These are phyloP conservation scores for Mallotus nudiflorus DNA, from an alignment of 345 rosid genomes.

Conservation along the genomic window DNA sequence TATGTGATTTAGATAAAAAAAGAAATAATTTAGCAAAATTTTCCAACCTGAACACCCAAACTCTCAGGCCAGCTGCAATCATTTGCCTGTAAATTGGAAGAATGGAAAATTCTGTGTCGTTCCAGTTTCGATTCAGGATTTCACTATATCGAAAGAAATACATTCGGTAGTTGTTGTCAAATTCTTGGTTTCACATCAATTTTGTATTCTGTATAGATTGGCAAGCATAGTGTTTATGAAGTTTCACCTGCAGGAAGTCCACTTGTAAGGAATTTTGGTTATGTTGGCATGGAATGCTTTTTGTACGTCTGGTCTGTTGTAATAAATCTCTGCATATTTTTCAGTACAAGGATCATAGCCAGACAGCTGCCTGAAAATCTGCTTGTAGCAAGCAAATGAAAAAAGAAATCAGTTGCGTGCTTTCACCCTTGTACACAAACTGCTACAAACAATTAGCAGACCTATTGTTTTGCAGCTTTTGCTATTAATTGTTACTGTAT, in stretches of 20 bases:
- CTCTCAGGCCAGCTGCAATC: slow-evolving; percentile 76
- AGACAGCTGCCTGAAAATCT: slow-evolving; percentile 56
- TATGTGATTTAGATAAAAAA: too few relatives aligned
- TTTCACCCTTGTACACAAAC: too few relatives aligned
- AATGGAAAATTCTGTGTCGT: slow-evolving; percentile 74
- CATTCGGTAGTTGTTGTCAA: background rate
- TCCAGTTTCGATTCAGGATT: slow-evolving; percentile 85
- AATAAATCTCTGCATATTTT: slow-evolving; percentile 89
- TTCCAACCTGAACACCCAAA: slow-evolving; percentile 93
- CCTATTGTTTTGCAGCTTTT: too few relatives aligned
- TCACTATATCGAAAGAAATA: slow-evolving; percentile 48
- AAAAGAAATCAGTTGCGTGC: too few relatives aligned
- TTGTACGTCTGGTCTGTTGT: slow-evolving; percentile 90
- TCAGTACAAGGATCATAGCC: slow-evolving; percentile 99
- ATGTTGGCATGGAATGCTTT: slow-evolving; percentile 80
- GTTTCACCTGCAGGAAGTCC: slow-evolving; percentile 95
- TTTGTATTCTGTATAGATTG: background rate
- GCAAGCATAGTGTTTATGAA: background rate
- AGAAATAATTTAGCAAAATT: too few relatives aligned
- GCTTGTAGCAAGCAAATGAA: slow-evolving; percentile 4
- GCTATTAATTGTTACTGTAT: too few relatives aligned
- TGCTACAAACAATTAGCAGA: too few relatives aligned
- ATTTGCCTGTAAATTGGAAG: slow-evolving; percentile 82
- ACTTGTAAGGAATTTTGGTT: slow-evolving; percentile 71
- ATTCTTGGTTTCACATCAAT: too few relatives aligned